A percentile compares a stretch with the other conserved stretches of the same genome.
These are phyloP conservation scores for Asterophora parasitica DNA, from an alignment of 768 basidiomycete genomes.

Conservation along the genomic window DNA sequence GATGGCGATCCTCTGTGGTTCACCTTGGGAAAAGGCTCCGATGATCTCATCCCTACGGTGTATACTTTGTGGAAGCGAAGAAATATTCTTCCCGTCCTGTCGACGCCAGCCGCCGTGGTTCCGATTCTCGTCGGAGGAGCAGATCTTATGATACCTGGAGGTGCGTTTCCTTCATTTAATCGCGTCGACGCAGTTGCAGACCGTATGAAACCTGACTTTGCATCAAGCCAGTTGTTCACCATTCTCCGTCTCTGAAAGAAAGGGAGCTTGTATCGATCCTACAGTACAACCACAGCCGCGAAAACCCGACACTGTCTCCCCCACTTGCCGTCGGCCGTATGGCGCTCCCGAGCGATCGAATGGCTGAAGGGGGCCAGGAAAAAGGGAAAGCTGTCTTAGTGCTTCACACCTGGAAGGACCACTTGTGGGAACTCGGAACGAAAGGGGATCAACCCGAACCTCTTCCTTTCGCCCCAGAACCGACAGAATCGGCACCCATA, in stretches of 20 bases:
- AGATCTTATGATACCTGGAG: slow-evolving; percentile 86
- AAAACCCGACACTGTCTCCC: slow-evolving; percentile 35
- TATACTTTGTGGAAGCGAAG: slow-evolving; percentile 79
- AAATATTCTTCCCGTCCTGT: slow-evolving; percentile 62
- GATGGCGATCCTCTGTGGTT: slow-evolving; percentile 80
- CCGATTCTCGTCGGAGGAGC: slow-evolving; percentile 73
- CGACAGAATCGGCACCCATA: slow-evolving; percentile 5
- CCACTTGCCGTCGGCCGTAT: slow-evolving; percentile 77
- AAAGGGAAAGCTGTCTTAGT: slow-evolving; percentile 79
- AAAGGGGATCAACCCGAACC: slow-evolving; percentile 52
- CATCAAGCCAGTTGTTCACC: slow-evolving; percentile 55
- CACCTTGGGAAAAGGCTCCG: slow-evolving; percentile 59
- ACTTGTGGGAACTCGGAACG: slow-evolving; percentile 68
- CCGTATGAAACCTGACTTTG: slow-evolving; percentile 8
- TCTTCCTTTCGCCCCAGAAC: slow-evolving; percentile 18
- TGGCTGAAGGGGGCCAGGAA: slow-evolving; percentile 36
- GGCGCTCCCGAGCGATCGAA: slow-evolving; percentile 48
- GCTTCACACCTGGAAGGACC: slow-evolving; percentile 74
- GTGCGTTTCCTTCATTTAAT: slow-evolving; percentile 38
- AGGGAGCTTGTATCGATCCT: slow-evolving; percentile 61
- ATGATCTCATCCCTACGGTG: slow-evolving; percentile 72
- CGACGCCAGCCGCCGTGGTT: slow-evolving; percentile 67
- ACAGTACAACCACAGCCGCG: slow-evolving; percentile 36
- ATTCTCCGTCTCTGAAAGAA: slow-evolving; percentile 35
- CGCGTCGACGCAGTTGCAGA: not conserved